These are phyloP conservation scores for Allodekkera sacchari DNA, from an alignment of 805 yeast species.

Conservation along the genomic window DNA sequence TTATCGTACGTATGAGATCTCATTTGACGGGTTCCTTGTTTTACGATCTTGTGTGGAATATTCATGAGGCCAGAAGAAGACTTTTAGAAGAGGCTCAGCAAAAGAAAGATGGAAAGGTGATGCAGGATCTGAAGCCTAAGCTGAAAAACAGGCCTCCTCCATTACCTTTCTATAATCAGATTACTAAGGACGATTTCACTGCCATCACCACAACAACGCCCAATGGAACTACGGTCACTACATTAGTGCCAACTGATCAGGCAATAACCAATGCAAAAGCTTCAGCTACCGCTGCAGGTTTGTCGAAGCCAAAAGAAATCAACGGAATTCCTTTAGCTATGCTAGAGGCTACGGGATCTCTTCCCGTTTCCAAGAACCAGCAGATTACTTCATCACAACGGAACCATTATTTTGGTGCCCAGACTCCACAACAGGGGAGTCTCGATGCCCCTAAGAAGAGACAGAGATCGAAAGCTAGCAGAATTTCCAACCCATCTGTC, in stretches of 20 bases:
- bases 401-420: too few species aligned
- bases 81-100: slow-evolving; percentile 30
- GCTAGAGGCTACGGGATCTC: slow-evolving; percentile 76
- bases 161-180: slow-evolving; percentile 83
- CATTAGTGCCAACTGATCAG: slow-evolving; percentile 77
- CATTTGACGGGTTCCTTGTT: slow-evolving; percentile 87
- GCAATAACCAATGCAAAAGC: slow-evolving; percentile 59
- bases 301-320: slow-evolving; percentile 36
- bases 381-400: too few species aligned
- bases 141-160: slow-evolving; percentile 45
- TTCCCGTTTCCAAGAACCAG: slow-evolving; percentile 16
- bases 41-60: slow-evolving; percentile 88
- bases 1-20: slow-evolving; percentile 82
- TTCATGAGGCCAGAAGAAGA: slow-evolving; percentile 86
- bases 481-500: slow-evolving; percentile 5
- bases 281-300: slow-evolving; percentile 47
- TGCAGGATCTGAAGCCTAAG: slow-evolving; percentile 2
- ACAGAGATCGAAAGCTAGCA: neutral
- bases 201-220: slow-evolving; percentile 83
- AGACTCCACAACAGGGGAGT: neutral
- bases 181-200: slow-evolving; percentile 80
- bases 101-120: slow-evolving; percentile 19
- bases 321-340: slow-evolving; percentile 35
- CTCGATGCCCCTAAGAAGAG: neutral
- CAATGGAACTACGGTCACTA: slow-evolving; percentile 86